Conservation (phyloP, 148 eudicot genomes). For the Polygonum maritimum region DNA sequence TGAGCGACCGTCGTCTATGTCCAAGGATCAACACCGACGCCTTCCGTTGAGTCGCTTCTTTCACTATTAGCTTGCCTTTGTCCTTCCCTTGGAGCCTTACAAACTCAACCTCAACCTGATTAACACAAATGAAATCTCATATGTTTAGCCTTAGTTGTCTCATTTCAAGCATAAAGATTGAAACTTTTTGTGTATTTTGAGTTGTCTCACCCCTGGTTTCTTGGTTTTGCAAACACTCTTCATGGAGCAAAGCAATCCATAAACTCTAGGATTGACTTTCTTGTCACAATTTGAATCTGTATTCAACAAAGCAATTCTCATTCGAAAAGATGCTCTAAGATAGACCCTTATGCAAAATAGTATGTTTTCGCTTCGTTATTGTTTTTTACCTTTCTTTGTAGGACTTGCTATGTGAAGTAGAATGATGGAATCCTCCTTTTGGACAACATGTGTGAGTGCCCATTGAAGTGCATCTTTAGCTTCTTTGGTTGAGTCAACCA, state of each 20-base stretch:
- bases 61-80: slow-evolving; percentile 53
- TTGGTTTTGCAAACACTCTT: slow-evolving; percentile 41
- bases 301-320: neutral
- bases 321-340: too few species aligned
- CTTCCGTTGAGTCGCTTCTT: slow-evolving; percentile 47
- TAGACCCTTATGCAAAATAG: too few species aligned
- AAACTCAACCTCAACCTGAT: slow-evolving; percentile 61
- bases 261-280: slow-evolving; percentile 37
- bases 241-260: slow-evolving; percentile 48
- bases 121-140: neutral
- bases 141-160: neutral
- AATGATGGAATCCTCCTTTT: slow-evolving; percentile 46
- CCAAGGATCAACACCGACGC: slow-evolving; percentile 57
- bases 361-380: neutral
- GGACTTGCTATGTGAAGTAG: slow-evolving; percentile 55
- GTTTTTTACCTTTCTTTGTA: slow-evolving; percentile 38
- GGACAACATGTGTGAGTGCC: slow-evolving; percentile 69
- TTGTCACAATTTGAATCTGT: slow-evolving; percentile 26
- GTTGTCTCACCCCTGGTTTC: slow-evolving; percentile 52
- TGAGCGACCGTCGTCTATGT: slow-evolving; percentile 42
- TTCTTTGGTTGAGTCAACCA: slow-evolving; percentile 63
- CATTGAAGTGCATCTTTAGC: slow-evolving; percentile 71
- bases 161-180: too few species aligned
- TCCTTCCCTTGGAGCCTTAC: slow-evolving; percentile 45
- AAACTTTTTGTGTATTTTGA: neutral